phyloP scores from a whole-genome alignment of 208 protist genomes.

The Tritrichomonas foetus region DNA sequence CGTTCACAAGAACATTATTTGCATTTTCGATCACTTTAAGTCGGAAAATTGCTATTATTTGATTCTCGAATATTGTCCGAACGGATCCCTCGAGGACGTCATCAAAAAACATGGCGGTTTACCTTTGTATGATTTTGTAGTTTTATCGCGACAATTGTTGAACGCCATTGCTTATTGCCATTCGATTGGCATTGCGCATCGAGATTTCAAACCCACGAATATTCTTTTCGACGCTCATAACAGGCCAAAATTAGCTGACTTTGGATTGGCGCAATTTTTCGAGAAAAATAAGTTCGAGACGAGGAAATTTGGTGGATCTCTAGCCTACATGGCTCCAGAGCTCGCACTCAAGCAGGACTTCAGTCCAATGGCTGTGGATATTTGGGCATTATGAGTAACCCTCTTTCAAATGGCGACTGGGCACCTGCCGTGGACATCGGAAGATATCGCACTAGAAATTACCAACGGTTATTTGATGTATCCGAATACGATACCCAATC shows the following conservation, averaged over 20 bases:
- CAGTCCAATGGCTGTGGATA: constrained; percentile 45
- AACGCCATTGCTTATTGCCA: background rate
- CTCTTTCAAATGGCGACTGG: constrained; percentile 56
- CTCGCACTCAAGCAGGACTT: background rate
- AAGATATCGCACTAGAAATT: too few species aligned
- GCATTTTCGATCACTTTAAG: background rate
- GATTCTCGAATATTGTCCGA: background rate
- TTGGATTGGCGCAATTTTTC: too few species aligned
- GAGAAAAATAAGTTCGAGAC: too few species aligned
- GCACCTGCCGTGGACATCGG: constrained; percentile 51
- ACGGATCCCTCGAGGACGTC: background rate
- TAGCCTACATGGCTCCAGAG: background rate
- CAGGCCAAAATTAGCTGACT: background rate
- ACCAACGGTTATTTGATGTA: too few species aligned
- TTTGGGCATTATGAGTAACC: constrained; percentile 63
- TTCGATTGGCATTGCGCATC: background rate
- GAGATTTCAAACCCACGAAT: background rate
- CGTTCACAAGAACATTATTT: background rate
- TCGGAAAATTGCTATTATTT: background rate
- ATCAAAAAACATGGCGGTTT: background rate
- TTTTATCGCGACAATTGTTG: background rate
- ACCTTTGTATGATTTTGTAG: background rate
- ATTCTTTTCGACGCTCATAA: background rate
- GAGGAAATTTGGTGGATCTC: background rate
- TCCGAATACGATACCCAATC: too few species aligned